Conservation (phyloP, 1,284 basidiomycete species). For the Hemileia vastatrix region DNA sequence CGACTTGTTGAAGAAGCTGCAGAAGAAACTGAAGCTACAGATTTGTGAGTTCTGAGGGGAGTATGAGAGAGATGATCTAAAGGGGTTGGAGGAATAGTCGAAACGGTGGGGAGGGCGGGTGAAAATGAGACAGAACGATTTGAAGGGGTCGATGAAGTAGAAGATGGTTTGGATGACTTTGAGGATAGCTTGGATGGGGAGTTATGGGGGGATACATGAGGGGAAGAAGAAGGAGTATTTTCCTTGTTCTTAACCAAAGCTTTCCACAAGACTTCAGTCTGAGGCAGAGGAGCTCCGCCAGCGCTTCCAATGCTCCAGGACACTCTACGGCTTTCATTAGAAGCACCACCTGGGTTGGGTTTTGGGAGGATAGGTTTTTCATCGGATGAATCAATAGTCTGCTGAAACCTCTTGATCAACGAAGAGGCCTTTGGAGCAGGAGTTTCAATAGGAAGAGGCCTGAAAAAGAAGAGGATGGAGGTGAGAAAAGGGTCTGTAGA, state of each 20-base stretch:
- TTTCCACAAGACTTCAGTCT: background rate
- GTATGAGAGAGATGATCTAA: background rate
- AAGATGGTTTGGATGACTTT: background rate
- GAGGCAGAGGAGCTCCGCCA: constrained; percentile 9
- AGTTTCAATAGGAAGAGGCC: constrained; percentile 22
- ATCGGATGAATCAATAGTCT: constrained; percentile 16
- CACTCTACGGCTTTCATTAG: background rate
- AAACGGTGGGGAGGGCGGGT: too few relatives aligned
- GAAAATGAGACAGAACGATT: background rate
- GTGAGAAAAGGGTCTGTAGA: too few relatives aligned
- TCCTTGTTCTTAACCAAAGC: background rate
- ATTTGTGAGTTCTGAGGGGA: background rate
- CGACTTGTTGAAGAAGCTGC: background rate
- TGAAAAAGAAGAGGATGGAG: background rate
- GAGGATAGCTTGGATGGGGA: background rate
- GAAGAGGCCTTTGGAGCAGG: constrained; percentile 19
- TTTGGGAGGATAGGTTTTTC: constrained; percentile 4
- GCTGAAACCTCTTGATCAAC: constrained; percentile 17
- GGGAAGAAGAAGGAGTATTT: too few relatives aligned
- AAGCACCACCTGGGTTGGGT: background rate
- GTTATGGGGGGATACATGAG: background rate
- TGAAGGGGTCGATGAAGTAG: background rate
- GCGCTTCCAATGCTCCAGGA: constrained; percentile 17
- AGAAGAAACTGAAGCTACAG: constrained; percentile 1
- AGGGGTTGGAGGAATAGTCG: background rate